Evolutionary conservation across 2,329 filamentous ascomycete species (phyloP), one percentile per base, ranked within the genome.

Genomic region (Exophiala sp.): DNA sequence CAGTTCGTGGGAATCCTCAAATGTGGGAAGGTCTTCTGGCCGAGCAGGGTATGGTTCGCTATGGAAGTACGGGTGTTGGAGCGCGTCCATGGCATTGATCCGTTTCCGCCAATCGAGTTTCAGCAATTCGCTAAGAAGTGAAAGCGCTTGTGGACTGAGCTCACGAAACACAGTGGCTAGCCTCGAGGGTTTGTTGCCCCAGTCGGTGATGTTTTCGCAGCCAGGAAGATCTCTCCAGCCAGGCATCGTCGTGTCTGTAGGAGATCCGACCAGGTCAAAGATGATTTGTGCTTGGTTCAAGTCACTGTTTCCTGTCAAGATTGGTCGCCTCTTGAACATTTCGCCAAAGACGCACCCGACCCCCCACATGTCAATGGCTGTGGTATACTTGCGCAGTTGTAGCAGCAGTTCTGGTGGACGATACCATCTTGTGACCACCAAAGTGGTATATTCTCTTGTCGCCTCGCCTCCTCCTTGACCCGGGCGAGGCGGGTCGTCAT

Each of bases 341-440:
- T 98, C 93, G 44, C 89, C 93, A 69, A 98, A 96, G 2, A 98
- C 89, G 65, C 93, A 98, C n/a, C 91, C 93, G 60, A 96, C 91
- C 61, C 93, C 93, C 93, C 93, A 98, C 71, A 98, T 82, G 68
- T 98, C 93, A 62, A 98, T 96, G 8, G 93, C 90, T 11, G 90
- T 88, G n/a, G 93, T 98, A 69, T 98, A 98, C 58, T 82, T 82
- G 61, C 89, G 83, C 24, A 98, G 75, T 57, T 91, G 86, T 42
- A 98, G 77, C 24, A 98, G 74, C 32, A 98, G 76, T 75, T 98
- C 93, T 0, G 93, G 93, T 27, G 93, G 93, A 19, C 93, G 79
- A 66, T 98, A 98, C 93, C 93, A 98, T 63, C 93, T 77, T 13
- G 93, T 98, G 9, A 98, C 93, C 14, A 98, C 93, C 11, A 97